Evolutionary conservation across 2,329 filamentous ascomycete genomes (phyloP), one percentile per base, ranked within the genome.

Genomic region (Tolypocladium guangdongense): DNA sequence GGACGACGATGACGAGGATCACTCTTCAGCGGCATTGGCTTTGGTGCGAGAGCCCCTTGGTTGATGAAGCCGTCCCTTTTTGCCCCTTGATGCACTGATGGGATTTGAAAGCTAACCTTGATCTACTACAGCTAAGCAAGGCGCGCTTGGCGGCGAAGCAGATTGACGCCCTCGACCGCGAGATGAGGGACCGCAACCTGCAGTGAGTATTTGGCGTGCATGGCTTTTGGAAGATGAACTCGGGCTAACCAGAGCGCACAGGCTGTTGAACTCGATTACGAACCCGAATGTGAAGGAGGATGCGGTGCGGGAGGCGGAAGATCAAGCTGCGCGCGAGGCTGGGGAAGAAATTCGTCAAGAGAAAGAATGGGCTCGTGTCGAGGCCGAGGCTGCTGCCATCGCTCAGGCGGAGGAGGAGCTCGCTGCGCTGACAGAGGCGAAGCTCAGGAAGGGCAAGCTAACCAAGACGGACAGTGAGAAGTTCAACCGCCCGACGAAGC

Each of bases 11-110:
- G 71, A 72, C 63, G 76, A 80, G 63, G 82, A 85, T 66, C 73
- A 80, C 73, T 81, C 81, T 69, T 84, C 82, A 66, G 74, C 76
- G 66, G 82, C 82, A 70, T 75, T 85, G 71, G 81, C 82, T 73
- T 81, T 78, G 81, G 82, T 86, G 78, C 77, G 82, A 74, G 64
- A 70, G 68, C 71, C 75, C 75, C 70, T 70, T 73, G 69, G 66
- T 71, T 73, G 67, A 67, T 68, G 64, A 63, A 66, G 66, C 63
- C 65, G 59, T 61, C 51, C 53, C 54, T 53, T 56, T 59, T 61
- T 58, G 57, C 54, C 54, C 51, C 61, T 57, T 56, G 54, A 57
- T 56, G 54, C 58, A 16, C 32, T 27, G 18, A 4, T 22, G 12
- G 12, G 30, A 11, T 2, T 10, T 3, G 3, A 33, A 45, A 14